These are phyloP conservation scores for Aristolochia fimbriata DNA, from an alignment of 164 flowering plant species.

Conservation along the genomic window DNA sequence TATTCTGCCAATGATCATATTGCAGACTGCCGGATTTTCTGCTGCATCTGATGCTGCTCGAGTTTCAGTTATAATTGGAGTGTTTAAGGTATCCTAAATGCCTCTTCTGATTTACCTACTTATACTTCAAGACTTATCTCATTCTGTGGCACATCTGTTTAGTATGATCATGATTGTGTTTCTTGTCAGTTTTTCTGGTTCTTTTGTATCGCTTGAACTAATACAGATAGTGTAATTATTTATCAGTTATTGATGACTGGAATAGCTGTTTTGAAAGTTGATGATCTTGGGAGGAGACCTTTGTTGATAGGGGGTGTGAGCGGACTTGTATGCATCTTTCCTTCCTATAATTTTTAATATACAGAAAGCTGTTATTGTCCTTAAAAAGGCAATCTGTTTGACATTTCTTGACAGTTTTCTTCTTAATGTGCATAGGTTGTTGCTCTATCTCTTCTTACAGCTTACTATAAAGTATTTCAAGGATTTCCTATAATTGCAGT, in stretches of 20 bases:
- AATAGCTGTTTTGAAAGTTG: constrained; percentile 80
- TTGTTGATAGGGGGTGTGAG: constrained; percentile 80
- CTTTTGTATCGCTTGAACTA: too few species aligned
- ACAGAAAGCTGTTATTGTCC: too few species aligned
- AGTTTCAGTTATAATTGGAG: constrained; percentile 75
- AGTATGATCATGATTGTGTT: too few species aligned
- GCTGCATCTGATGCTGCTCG: constrained; percentile 91
- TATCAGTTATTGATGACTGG: constrained; percentile 86
- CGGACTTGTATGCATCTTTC: constrained; percentile 37
- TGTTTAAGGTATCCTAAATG: constrained; percentile 56
- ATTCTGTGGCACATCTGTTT: too few species aligned
- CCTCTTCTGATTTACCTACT: too few species aligned
- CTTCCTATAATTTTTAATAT: neutral
- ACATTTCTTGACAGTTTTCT: neutral
- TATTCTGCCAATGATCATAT: neutral
- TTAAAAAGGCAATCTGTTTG: too few species aligned
- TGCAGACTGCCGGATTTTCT: constrained; percentile 83
- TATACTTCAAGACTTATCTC: too few species aligned
- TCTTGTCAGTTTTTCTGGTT: too few species aligned
- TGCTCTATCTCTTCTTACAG: constrained; percentile 71
- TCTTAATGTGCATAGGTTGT: constrained; percentile 35
- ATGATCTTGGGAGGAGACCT: constrained; percentile 86
- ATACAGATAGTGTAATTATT: constrained; percentile 5
- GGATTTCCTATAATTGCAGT: constrained; percentile 74
- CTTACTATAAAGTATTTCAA: constrained; percentile 77